Conservation (phyloP, 768 basidiomycete genomes). For the Hortiboletus campestris region DNA sequence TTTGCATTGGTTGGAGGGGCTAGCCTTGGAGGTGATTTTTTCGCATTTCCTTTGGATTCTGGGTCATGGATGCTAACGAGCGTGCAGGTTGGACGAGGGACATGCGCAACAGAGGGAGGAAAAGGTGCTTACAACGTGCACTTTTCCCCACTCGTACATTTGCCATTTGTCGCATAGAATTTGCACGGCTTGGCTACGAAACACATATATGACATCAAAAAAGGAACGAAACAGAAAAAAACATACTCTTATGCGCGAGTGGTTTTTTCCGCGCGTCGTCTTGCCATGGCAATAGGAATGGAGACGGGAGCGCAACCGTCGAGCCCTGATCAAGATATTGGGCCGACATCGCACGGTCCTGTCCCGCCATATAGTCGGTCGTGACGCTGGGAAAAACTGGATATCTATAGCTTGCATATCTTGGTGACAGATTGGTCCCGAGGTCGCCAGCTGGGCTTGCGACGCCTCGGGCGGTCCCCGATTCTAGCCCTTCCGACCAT, state of each 20-base stretch:
- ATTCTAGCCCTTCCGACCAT: slow-evolving; percentile 1
- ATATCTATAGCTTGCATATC: slow-evolving; percentile 9
- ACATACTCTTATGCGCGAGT: slow-evolving; percentile 31
- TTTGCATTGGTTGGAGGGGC: slow-evolving; percentile 5
- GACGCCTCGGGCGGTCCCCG: not conserved
- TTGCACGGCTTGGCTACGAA: slow-evolving; percentile 58
- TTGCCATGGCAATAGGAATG: slow-evolving; percentile 5
- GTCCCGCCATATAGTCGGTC: slow-evolving; percentile 2
- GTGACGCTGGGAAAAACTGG: slow-evolving; percentile 17
- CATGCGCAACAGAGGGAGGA: not conserved
- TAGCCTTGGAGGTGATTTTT: not conserved
- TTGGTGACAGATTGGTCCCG: slow-evolving; percentile 12
- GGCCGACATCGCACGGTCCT: slow-evolving; percentile 10
- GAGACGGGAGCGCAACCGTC: not conserved
- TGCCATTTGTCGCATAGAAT: slow-evolving; percentile 45
- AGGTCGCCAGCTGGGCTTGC: slow-evolving; percentile 7
- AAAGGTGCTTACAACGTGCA: slow-evolving; percentile 56
- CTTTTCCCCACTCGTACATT: slow-evolving; percentile 51
- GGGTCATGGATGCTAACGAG: slow-evolving; percentile 45
- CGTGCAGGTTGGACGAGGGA: not conserved
- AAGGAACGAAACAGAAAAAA: not conserved
- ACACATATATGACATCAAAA: not conserved
- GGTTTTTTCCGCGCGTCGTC: slow-evolving; percentile 21
- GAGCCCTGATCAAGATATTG: not conserved
- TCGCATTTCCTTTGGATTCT: slow-evolving; percentile 1